Percentiles rank a stretch among this genome's conserved stretches.
These are phyloP conservation scores for Emergomyces africanus DNA, from an alignment of 2,329 filamentous ascomycete species.

Conservation along the genomic window DNA sequence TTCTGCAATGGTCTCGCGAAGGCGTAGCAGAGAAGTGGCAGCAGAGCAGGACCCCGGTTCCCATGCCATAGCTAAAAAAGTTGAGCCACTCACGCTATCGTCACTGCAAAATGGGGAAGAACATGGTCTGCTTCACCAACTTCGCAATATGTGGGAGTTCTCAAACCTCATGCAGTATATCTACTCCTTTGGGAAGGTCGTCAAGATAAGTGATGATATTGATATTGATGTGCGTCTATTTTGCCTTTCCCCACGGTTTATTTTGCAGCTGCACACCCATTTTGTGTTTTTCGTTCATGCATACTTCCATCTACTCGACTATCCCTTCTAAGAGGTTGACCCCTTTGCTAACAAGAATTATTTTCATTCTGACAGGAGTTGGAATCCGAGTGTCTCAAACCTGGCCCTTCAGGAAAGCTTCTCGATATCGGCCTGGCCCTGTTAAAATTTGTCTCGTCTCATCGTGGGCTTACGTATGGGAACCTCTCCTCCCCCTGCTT, in stretches of 20 bases:
- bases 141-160: conserved; percentile 93
- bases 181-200: conserved; percentile 72
- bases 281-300: neutral
- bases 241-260: too few relatives aligned
- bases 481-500: neutral
- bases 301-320: neutral
- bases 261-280: too few relatives aligned
- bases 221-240: conserved; percentile 64
- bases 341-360: neutral
- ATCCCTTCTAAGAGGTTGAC: neutral
- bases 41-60: conserved; percentile 24
- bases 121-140: conserved; percentile 44
- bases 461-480: conserved; percentile 78
- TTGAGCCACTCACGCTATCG: conserved; percentile 16
- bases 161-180: conserved; percentile 91
- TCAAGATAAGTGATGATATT: conserved; percentile 80
- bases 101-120: conserved; percentile 24
- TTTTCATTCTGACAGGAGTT: conserved; percentile 50
- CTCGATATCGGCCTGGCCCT: conserved; percentile 72
- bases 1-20: conserved; percentile 38
- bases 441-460: conserved; percentile 86
- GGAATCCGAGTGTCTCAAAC: conserved; percentile 76
- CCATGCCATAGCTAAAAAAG: conserved; percentile 12
- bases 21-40: conserved; percentile 43
- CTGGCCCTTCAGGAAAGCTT: conserved; percentile 56